A percentile compares a stretch with the other conserved stretches of the same genome.
Evolutionary conservation across 345 rosid species (phyloP).

Genomic region (Salix caprea): DNA sequence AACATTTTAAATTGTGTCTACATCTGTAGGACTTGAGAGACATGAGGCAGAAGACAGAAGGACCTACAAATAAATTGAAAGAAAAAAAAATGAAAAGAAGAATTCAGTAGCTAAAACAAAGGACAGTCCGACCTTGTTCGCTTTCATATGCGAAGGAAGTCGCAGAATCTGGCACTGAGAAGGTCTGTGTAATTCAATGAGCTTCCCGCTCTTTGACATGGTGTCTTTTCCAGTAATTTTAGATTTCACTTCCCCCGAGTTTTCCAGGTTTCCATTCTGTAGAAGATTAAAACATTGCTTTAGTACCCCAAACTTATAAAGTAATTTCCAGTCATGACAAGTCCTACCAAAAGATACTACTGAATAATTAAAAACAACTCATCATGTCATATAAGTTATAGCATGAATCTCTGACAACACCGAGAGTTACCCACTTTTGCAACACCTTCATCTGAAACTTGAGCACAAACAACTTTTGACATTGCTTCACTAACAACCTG

Average conservation of each 20-base stretch:
- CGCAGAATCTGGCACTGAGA: constrained; percentile 28
- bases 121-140: constrained; percentile 29
- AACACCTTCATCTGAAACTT: constrained; percentile 11
- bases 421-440: constrained; percentile 15
- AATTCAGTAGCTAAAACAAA: neutral
- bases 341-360: neutral
- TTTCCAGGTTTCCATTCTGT: constrained; percentile 20
- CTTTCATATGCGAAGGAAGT: constrained; percentile 24
- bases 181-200: constrained; percentile 25
- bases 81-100: neutral
- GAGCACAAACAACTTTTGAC: constrained; percentile 15
- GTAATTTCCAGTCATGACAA: neutral
- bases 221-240: constrained; percentile 14
- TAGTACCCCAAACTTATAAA: neutral
- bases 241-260: constrained; percentile 15
- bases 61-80: neutral
- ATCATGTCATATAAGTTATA: neutral
- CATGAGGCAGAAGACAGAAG: neutral
- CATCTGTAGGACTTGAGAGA: neutral
- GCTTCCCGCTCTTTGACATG: constrained; percentile 2
- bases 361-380: neutral
- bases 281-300: neutral
- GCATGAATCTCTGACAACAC: neutral
- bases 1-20: neutral
- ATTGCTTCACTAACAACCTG: constrained; percentile 20